Conservation (phyloP, 768 basidiomycete genomes). For the Dioszegia hungarica region DNA sequence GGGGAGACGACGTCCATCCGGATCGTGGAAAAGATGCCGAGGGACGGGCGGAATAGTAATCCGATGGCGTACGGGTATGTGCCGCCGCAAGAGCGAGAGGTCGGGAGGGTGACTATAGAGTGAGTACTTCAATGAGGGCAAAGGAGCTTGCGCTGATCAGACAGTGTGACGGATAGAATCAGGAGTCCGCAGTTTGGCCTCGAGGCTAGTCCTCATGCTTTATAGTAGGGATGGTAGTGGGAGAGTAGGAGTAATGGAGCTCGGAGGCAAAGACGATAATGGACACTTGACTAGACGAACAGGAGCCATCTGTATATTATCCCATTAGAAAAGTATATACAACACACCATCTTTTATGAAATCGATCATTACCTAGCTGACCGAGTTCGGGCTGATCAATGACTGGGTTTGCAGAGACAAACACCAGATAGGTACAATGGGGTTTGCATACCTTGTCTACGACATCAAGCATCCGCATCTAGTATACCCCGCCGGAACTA, state of each 20-base stretch:
- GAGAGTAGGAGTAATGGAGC: not conserved
- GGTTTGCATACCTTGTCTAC: too few species aligned
- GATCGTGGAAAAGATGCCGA: slow-evolving; percentile 43
- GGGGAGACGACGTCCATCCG: slow-evolving; percentile 35
- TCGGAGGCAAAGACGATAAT: not conserved
- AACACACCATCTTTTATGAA: slow-evolving; percentile 4
- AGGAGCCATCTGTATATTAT: too few species aligned
- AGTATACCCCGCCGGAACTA: slow-evolving; percentile 32
- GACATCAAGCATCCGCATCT: not conserved
- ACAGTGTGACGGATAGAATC: slow-evolving; percentile 37
- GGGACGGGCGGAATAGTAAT: slow-evolving; percentile 39
- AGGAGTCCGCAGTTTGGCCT: slow-evolving; percentile 40
- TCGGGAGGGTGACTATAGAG: slow-evolving; percentile 45
- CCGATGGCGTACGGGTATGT: slow-evolving; percentile 39
- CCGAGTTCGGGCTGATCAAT: too few species aligned
- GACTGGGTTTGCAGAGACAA: too few species aligned
- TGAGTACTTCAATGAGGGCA: slow-evolving; percentile 20
- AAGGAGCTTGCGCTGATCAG: slow-evolving; percentile 7
- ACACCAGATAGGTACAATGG: too few species aligned
- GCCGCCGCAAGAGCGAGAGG: slow-evolving; percentile 42
- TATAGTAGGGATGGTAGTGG: slow-evolving; percentile 10
- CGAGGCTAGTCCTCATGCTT: slow-evolving; percentile 39
- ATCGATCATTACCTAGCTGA: too few species aligned
- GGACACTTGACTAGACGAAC: slow-evolving; percentile 5
- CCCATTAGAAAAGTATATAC: too few species aligned